These are phyloP conservation scores for Neoconidiobolus thromboides DNA, from an alignment of 371 early-diverging fungal genomes.

Conservation along the genomic window DNA sequence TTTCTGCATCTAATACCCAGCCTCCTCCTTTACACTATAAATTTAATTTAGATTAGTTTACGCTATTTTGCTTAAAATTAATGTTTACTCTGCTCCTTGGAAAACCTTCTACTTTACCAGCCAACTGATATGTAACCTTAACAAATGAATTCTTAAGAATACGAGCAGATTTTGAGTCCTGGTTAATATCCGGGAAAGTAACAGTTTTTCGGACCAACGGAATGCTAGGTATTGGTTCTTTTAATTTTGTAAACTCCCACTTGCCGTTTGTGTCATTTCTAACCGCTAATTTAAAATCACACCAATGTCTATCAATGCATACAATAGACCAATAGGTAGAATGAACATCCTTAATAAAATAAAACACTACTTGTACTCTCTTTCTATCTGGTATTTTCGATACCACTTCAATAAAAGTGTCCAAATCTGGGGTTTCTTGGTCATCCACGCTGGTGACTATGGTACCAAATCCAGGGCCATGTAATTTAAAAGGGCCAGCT, in stretches of 20 bases:
- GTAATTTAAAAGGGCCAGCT: conserved; percentile 48
- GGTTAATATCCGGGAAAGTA: conserved; percentile 28
- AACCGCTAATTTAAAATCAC: conserved; percentile 44
- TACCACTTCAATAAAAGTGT: conserved; percentile 56
- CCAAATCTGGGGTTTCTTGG: conserved; percentile 44
- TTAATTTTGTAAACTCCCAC: conserved; percentile 47
- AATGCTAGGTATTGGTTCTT: conserved; percentile 19
- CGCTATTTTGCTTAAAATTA: not conserved
- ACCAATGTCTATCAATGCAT: conserved; percentile 62
- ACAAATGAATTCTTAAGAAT: conserved; percentile 35
- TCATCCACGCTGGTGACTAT: conserved; percentile 51
- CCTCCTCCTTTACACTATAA: conserved; percentile 36
- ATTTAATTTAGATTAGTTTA: not conserved
- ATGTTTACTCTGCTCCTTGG: conserved; percentile 26
- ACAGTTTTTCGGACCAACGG: conserved; percentile 29
- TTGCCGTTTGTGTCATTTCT: conserved; percentile 36
- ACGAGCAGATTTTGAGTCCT: conserved; percentile 29
- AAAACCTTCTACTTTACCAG: conserved; percentile 43
- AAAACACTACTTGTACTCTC: conserved; percentile 65
- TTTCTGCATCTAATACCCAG: conserved; percentile 43
- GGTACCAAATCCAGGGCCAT: conserved; percentile 61
- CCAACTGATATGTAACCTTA: conserved; percentile 32
- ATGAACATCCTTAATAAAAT: conserved; percentile 55
- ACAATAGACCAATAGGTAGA: conserved; percentile 47
- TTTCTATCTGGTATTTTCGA: conserved; percentile 48